Evolutionary conservation across 495 filamentous ascomycete species (phyloP).

Genomic region (Aspergillus baeticus): DNA sequence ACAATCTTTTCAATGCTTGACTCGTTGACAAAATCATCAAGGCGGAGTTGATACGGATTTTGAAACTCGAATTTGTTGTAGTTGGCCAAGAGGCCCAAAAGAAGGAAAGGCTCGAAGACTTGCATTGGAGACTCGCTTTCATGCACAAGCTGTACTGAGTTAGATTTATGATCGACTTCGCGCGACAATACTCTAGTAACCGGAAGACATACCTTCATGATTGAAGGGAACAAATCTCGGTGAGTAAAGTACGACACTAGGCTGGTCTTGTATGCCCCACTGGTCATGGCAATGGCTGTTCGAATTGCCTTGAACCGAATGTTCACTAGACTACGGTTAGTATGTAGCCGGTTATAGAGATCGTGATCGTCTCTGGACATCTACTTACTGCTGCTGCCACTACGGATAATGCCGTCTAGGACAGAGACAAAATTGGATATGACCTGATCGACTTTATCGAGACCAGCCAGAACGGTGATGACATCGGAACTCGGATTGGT

Average conservation of each 20-base stretch:
- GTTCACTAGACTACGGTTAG: slow-evolving; percentile 50
- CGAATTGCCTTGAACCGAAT: slow-evolving; percentile 76
- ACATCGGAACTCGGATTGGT: slow-evolving; percentile 95
- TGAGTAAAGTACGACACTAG: slow-evolving; percentile 94
- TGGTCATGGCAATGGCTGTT: slow-evolving; percentile 79
- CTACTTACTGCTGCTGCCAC: slow-evolving; percentile 65
- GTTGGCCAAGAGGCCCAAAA: slow-evolving; percentile 89
- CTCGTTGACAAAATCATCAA: slow-evolving; percentile 99
- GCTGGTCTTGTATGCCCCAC: slow-evolving; percentile 90
- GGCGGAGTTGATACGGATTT: slow-evolving; percentile 89
- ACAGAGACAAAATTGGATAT: slow-evolving; percentile 86
- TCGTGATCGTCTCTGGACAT: background rate
- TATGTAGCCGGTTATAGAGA: background rate
- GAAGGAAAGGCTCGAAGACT: slow-evolving; percentile 71
- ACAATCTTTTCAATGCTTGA: slow-evolving; percentile 79
- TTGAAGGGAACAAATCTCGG: slow-evolving; percentile 85
- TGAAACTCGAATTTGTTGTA: slow-evolving; percentile 99
- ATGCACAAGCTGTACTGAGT: slow-evolving; percentile 68
- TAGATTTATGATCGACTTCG: too few species aligned
- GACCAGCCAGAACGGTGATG: slow-evolving; percentile 82
- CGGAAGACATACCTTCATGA: slow-evolving; percentile 75
- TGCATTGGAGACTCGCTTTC: slow-evolving; percentile 64
- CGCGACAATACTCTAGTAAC: too few species aligned
- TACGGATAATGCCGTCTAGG: slow-evolving; percentile 78
- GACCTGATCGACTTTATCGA: slow-evolving; percentile 80